Conservation (phyloP, 495 filamentous ascomycete species). For the Penicillium manginii region DNA sequence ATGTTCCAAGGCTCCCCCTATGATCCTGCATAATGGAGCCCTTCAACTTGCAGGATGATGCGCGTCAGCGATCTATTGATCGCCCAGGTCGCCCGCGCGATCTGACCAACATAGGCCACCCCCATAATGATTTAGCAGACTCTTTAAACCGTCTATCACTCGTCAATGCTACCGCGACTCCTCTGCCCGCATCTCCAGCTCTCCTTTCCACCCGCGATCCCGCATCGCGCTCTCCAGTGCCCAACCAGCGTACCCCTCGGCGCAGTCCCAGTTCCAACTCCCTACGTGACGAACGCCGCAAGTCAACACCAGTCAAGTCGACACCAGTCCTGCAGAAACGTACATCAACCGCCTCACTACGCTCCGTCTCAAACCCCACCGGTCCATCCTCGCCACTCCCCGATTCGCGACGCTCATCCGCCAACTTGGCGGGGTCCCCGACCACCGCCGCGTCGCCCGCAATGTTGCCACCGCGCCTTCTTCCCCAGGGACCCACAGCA, state of each 20-base stretch:
- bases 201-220: constrained; percentile 37
- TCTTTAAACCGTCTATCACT: constrained; percentile 54
- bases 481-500: constrained; percentile 55
- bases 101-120: constrained; percentile 21
- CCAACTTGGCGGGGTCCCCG: constrained; percentile 46
- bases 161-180: constrained; percentile 44
- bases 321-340: constrained; percentile 50
- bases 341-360: constrained; percentile 48
- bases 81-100: constrained; percentile 18
- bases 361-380: constrained; percentile 34
- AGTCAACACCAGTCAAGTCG: constrained; percentile 44
- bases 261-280: constrained; percentile 56
- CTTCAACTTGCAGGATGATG: constrained; percentile 33
- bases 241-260: constrained; percentile 40
- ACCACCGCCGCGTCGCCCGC: constrained; percentile 31
- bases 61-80: constrained; percentile 29
- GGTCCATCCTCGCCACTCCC: constrained; percentile 39
- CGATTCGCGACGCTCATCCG: constrained; percentile 50
- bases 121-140: constrained; percentile 34
- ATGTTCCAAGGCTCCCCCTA: constrained; percentile 2
- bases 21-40: constrained; percentile 40
- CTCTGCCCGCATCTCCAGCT: constrained; percentile 49
- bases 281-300: constrained; percentile 51
- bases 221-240: constrained; percentile 27
- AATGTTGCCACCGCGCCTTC: constrained; percentile 30